phyloP scores from a whole-genome alignment of 345 rosid genomes.

The Hibiscus mutabilis region DNA sequence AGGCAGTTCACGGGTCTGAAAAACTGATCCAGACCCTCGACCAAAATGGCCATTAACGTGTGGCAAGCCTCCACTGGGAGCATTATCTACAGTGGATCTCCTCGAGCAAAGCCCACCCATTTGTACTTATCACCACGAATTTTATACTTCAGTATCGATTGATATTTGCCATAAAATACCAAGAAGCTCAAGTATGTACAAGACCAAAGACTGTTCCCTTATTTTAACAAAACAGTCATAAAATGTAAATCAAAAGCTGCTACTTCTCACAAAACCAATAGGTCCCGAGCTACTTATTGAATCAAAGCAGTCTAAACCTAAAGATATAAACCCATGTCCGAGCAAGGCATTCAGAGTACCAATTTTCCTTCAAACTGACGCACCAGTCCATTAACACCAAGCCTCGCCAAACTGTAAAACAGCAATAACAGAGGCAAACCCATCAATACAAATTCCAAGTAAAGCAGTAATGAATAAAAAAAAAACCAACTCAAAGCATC shows the following conservation, averaged over 20 bases:
- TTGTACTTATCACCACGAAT: conserved; percentile 13
- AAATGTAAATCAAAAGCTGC: background rate
- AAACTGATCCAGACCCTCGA: conserved; percentile 32
- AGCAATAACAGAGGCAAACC: conserved; percentile 17
- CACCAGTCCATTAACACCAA: conserved; percentile 49
- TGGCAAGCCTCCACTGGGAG: conserved; percentile 75
- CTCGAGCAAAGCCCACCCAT: conserved; percentile 99
- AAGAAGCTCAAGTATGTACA: conserved; percentile 17
- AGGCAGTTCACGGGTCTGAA: conserved; percentile 41
- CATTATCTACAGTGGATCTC: conserved; percentile 85
- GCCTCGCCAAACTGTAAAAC: conserved; percentile 28
- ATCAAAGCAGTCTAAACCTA: conserved; percentile 19
- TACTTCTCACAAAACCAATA: background rate
- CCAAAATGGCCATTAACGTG: conserved; percentile 49
- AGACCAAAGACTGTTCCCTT: background rate
- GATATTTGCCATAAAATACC: conserved; percentile 34
- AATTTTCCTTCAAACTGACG: conserved; percentile 32
- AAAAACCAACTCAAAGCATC: conserved; percentile 18
- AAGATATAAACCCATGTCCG: conserved; percentile 19
- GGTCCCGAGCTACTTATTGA: background rate
- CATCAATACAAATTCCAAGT: conserved; percentile 13
- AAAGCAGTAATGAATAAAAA: conserved; percentile 4
- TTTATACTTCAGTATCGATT: conserved; percentile 17
- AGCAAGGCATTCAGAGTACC: conserved; percentile 28
- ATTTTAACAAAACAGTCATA: conserved; percentile 4